phyloP scores from a whole-genome alignment of 441 rosid genomes.

The Croton setiger region DNA sequence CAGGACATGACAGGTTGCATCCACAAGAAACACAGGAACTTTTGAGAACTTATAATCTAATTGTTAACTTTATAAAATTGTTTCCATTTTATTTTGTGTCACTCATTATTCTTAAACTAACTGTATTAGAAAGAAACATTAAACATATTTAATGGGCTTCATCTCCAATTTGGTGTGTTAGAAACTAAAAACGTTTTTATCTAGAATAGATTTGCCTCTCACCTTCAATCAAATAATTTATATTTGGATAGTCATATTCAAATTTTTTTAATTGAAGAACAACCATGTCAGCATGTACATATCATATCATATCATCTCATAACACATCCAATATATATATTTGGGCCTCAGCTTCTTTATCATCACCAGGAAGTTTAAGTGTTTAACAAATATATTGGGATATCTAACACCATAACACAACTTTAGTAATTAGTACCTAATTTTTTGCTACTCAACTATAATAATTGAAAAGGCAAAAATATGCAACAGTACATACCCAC shows the following conservation, averaged over 20 bases:
- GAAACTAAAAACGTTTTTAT: background rate
- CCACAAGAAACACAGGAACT: background rate
- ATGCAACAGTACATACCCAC: slow-evolving; percentile 55
- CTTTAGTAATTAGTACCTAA: background rate
- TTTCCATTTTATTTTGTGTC: background rate
- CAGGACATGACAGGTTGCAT: background rate
- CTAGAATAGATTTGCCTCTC: background rate
- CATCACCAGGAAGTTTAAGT: background rate
- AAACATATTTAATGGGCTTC: background rate
- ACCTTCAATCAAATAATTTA: background rate
- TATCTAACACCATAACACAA: background rate
- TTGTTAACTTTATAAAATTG: background rate
- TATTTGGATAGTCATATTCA: background rate
- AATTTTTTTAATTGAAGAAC: background rate
- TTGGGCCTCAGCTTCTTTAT: background rate
- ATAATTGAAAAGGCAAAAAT: background rate
- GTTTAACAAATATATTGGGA: background rate
- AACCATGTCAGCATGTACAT: background rate
- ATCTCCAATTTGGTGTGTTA: background rate
- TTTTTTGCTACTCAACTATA: background rate
- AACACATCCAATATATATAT: background rate
- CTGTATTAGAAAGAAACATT: background rate
- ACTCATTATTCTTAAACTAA: background rate
- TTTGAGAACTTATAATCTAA: background rate
- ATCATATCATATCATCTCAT: background rate